phyloP scores from a whole-genome alignment of 2,329 filamentous ascomycete species.

The Sporothrix dimorphospora region DNA sequence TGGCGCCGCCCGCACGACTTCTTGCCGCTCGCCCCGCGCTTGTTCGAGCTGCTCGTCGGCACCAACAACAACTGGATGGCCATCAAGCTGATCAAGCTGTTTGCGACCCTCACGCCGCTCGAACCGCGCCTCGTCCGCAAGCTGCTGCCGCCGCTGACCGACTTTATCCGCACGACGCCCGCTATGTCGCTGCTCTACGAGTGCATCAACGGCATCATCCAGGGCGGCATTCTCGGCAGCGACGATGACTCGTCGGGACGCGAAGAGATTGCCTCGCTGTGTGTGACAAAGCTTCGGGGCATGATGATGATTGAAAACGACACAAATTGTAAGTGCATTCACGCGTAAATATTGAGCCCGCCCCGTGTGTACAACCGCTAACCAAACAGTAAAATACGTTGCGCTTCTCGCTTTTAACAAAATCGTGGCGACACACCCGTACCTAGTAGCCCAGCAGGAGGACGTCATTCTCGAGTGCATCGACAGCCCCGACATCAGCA shows the following conservation, averaged over 20 bases:
- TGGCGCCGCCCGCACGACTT: constrained; percentile 95
- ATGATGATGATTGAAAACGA: constrained; percentile 95
- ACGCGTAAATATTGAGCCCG: too few species aligned
- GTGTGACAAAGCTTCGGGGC: constrained; percentile 87
- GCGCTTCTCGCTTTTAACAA: constrained; percentile 93
- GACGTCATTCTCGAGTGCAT: constrained; percentile 97
- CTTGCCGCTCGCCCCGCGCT: constrained; percentile 81
- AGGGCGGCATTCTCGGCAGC: constrained; percentile 88
- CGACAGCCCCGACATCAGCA: constrained; percentile 93
- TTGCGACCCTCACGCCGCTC: constrained; percentile 89
- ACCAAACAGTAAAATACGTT: constrained; percentile 85
- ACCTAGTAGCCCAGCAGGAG: constrained; percentile 87
- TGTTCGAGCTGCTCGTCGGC: constrained; percentile 91
- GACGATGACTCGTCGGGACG: constrained; percentile 75
- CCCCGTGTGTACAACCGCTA: neutral
- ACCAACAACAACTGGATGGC: constrained; percentile 99
- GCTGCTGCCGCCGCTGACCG: constrained; percentile 84
- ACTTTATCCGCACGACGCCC: constrained; percentile 89
- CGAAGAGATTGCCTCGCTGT: constrained; percentile 89
- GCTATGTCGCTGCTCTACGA: constrained; percentile 99
- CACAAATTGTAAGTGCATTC: constrained; percentile 71
- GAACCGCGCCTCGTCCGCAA: constrained; percentile 92
- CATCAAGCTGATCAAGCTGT: constrained; percentile 99
- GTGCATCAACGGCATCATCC: constrained; percentile 97
- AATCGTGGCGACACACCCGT: constrained; percentile 85